These are phyloP conservation scores for Colletotrichum sp. DNA, from an alignment of 2,329 filamentous ascomycete species.

Conservation along the genomic window DNA sequence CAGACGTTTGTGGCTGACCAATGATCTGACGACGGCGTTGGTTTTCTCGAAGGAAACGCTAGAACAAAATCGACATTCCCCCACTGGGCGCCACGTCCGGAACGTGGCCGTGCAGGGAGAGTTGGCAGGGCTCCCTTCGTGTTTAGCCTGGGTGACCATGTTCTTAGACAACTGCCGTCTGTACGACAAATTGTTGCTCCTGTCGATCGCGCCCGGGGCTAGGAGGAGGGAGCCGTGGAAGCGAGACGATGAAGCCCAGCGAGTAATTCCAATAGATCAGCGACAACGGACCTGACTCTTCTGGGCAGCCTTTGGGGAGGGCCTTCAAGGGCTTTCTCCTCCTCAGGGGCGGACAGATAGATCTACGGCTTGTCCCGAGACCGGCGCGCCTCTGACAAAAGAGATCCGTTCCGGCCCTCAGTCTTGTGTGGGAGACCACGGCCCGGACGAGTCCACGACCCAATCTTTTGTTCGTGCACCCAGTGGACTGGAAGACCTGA, in stretches of 20 bases:
- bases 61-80: not conserved
- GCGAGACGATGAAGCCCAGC: not conserved
- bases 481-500: not conserved
- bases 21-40: not conserved
- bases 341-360: not conserved
- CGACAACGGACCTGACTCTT: not conserved
- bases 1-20: not conserved
- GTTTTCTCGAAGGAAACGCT: not conserved
- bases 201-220: not conserved
- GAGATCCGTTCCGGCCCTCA: not conserved
- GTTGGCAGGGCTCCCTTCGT: not conserved
- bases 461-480: not conserved
- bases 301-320: not conserved
- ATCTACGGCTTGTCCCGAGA: not conserved
- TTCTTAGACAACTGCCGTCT: not conserved
- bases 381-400: not conserved
- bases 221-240: not conserved
- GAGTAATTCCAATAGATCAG: not conserved
- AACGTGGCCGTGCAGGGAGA: not conserved
- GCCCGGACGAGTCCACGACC: not conserved
- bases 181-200: not conserved
- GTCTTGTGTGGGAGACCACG: not conserved
- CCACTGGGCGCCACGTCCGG: not conserved
- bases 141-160: not conserved
- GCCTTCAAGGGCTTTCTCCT: not conserved